Percentiles rank a stretch among this genome's conserved stretches.
phyloP scores from a whole-genome alignment of 2,329 filamentous ascomycete species.

The Aspergillus glaucus region DNA sequence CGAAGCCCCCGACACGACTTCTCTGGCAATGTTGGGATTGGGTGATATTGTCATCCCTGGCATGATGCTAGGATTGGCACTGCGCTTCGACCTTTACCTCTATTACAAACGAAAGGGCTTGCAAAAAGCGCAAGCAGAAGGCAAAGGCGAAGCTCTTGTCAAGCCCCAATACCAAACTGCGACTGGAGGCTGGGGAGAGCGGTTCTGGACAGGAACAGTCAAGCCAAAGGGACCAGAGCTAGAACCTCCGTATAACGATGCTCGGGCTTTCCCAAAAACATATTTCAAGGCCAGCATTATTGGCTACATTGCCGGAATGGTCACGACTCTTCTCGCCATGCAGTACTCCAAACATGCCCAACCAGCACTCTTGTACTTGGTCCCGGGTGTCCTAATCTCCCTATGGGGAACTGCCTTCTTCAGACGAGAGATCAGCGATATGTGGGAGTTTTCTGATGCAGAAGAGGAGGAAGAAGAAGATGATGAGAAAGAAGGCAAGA shows the following conservation, averaged over 20 bases:
- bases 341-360: slow-evolving; percentile 74
- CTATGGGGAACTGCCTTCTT: slow-evolving; percentile 67
- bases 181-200: slow-evolving; percentile 73
- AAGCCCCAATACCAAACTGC: slow-evolving; percentile 46
- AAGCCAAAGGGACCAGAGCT: slow-evolving; percentile 21
- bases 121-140: slow-evolving; percentile 27
- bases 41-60: slow-evolving; percentile 94
- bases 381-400: slow-evolving; percentile 71
- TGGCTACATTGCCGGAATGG: slow-evolving; percentile 74
- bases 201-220: slow-evolving; percentile 61
- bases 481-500: slow-evolving; percentile 10
- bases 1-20: slow-evolving; percentile 35
- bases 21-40: slow-evolving; percentile 73
- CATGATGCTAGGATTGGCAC: slow-evolving; percentile 77
- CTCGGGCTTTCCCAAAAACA: slow-evolving; percentile 63
- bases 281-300: slow-evolving; percentile 75
- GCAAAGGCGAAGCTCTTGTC: slow-evolving; percentile 10
- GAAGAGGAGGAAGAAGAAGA: slow-evolving; percentile 40
- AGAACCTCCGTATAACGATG: slow-evolving; percentile 31
- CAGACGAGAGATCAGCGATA: slow-evolving; percentile 63
- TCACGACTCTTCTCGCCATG: slow-evolving; percentile 69
- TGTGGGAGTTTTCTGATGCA: slow-evolving; percentile 77
- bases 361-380: slow-evolving; percentile 85
- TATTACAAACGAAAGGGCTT: slow-evolving; percentile 66
- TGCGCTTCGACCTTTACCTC: slow-evolving; percentile 86